These are phyloP conservation scores for Drosera capensis DNA, from an alignment of 148 eudicot genomes.

Conservation along the genomic window DNA sequence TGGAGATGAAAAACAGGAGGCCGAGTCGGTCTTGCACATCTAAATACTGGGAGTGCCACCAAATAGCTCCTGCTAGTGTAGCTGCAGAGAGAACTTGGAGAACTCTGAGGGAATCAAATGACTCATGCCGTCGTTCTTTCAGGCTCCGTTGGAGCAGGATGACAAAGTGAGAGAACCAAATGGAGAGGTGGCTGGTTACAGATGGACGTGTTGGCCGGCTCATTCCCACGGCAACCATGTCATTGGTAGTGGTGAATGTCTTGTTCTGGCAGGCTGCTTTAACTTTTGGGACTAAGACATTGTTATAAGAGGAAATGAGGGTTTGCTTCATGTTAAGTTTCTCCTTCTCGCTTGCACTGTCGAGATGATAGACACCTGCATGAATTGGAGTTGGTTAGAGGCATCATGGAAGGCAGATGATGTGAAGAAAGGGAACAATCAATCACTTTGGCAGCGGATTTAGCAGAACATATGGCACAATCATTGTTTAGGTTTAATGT, in stretches of 20 bases:
- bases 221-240: neutral
- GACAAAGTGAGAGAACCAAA: conserved; percentile 53
- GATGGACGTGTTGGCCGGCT: conserved; percentile 7
- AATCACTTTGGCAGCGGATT: too few relatives aligned
- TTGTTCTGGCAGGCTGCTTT: conserved; percentile 38
- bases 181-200: conserved; percentile 12
- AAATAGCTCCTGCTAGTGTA: conserved; percentile 58
- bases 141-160: conserved; percentile 67
- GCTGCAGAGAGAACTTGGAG: conserved; percentile 72
- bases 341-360: conserved; percentile 41
- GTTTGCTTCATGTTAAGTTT: conserved; percentile 49
- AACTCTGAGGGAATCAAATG: conserved; percentile 68
- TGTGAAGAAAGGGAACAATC: too few relatives aligned
- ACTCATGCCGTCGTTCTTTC: conserved; percentile 78
- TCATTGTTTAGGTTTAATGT: too few relatives aligned
- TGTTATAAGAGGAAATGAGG: conserved; percentile 58
- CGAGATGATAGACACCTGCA: conserved; percentile 57
- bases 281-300: conserved; percentile 37
- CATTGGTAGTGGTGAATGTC: neutral
- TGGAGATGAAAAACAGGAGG: conserved; percentile 63
- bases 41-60: conserved; percentile 66
- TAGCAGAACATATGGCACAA: too few relatives aligned
- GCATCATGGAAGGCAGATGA: too few relatives aligned
- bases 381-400: neutral
- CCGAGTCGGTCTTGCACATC: conserved; percentile 77